Percentiles rank a stretch among this genome's conserved stretches.
phyloP scores from a whole-genome alignment of 352 stramenopile genomes.

The Phytophthora megakarya region DNA sequence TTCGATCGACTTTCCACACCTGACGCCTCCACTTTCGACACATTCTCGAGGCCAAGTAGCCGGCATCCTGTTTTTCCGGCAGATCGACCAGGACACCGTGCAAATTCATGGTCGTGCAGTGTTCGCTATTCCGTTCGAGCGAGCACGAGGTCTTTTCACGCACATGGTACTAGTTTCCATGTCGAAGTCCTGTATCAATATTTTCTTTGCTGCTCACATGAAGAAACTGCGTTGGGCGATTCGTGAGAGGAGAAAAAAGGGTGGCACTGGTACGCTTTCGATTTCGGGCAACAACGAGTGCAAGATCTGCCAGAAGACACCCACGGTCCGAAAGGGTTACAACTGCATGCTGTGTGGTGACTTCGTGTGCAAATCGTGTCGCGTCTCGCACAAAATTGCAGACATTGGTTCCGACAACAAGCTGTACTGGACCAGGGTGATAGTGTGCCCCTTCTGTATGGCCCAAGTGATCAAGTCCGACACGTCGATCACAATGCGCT shows the following conservation, averaged over 20 bases:
- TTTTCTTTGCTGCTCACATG: constrained; percentile 40
- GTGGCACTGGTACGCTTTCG: not conserved
- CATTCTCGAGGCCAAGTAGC: constrained; percentile 31
- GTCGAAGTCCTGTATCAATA: constrained; percentile 39
- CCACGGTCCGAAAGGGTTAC: constrained; percentile 26
- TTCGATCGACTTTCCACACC: constrained; percentile 36
- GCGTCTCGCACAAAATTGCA: constrained; percentile 36
- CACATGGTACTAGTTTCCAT: constrained; percentile 36
- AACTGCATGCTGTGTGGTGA: constrained; percentile 37
- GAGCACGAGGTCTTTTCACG: constrained; percentile 29
- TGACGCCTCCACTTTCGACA: constrained; percentile 27
- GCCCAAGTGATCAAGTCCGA: constrained; percentile 40
- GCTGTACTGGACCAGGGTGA: constrained; percentile 36
- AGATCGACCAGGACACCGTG: constrained; percentile 26
- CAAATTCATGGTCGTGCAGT: constrained; percentile 28
- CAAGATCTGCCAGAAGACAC: constrained; percentile 38
- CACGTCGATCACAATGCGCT: constrained; percentile 31
- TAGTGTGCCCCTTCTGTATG: constrained; percentile 41
- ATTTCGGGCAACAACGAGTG: constrained; percentile 23
- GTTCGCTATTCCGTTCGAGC: constrained; percentile 34
- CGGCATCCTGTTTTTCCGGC: constrained; percentile 28
- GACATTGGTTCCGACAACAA: constrained; percentile 39
- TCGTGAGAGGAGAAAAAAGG: constrained; percentile 23
- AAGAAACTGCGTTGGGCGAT: constrained; percentile 41
- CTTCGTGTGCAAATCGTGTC: constrained; percentile 35